These are phyloP conservation scores for Termitomyces titanicus DNA, from an alignment of 768 basidiomycete species.

Conservation along the genomic window DNA sequence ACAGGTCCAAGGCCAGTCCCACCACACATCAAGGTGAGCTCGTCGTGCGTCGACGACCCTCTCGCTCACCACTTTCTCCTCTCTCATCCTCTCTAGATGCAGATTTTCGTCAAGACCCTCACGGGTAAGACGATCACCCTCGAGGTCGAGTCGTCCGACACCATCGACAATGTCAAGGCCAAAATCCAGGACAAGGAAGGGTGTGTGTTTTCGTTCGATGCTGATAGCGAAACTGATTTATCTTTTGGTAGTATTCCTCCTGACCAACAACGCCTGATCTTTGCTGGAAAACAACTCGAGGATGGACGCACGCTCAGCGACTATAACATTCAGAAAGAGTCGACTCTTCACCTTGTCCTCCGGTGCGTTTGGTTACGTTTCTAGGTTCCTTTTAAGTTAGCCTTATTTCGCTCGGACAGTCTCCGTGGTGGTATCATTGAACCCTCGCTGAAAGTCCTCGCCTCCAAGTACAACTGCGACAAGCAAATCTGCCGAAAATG, in stretches of 20 bases:
- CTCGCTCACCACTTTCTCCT: constrained; percentile 8
- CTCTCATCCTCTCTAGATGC: constrained; percentile 30
- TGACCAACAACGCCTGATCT: constrained; percentile 93
- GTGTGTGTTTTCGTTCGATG: constrained; percentile 23
- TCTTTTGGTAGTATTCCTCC: constrained; percentile 75
- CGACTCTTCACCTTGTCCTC: constrained; percentile 95
- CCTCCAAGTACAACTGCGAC: constrained; percentile 98
- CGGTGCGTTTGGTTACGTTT: constrained; percentile 52
- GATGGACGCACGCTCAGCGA: constrained; percentile 95
- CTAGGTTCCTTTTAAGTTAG: no score
- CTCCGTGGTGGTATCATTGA: constrained; percentile 99
- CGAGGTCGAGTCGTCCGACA: constrained; percentile 96
- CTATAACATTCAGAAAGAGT: constrained; percentile 99
- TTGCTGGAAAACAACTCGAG: constrained; percentile 98
- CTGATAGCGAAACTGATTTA: not conserved
- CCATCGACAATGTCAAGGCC: constrained; percentile 93
- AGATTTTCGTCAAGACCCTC: constrained; percentile 73
- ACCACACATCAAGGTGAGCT: constrained; percentile 28
- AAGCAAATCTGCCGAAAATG: constrained; percentile 99
- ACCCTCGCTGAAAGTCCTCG: constrained; percentile 96
- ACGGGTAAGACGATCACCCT: constrained; percentile 98
- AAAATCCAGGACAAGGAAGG: constrained; percentile 61
- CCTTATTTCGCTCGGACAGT: constrained; percentile 33
- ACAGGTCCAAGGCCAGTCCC: constrained; percentile 7
- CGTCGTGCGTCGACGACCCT: constrained; percentile 11